Evolutionary conservation across 73 alveolate genomes (phyloP).

Genomic region (Breviolum minutum): DNA sequence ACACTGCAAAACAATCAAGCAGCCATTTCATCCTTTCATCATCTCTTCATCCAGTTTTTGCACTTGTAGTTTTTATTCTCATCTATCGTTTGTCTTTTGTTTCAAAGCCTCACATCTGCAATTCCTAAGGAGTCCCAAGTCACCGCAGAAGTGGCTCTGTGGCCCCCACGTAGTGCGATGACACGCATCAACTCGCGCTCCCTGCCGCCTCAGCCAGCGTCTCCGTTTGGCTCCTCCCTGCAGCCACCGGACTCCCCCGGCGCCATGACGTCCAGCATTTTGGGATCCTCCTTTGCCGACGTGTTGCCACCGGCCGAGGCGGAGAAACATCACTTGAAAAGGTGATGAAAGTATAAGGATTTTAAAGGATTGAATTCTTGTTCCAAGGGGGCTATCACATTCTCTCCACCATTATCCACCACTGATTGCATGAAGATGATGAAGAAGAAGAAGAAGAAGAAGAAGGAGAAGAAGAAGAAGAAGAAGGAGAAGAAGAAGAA

Average conservation of each 20-base stretch:
- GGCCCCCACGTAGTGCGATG: slow-evolving; percentile 45
- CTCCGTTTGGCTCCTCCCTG: neutral
- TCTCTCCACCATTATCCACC: neutral
- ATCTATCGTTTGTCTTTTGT: neutral
- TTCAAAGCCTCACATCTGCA: neutral
- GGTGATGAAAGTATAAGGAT: neutral
- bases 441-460: neutral
- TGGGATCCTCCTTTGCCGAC: neutral
- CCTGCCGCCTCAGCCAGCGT: neutral
- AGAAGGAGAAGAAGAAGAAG: neutral
- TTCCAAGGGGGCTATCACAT: neutral
- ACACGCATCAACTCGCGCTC: slow-evolving; percentile 33
- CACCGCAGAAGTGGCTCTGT: slow-evolving; percentile 8
- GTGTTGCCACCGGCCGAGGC: slow-evolving; percentile 8
- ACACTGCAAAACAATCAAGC: too few species aligned
- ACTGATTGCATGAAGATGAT: neutral
- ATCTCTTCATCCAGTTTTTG: neutral
- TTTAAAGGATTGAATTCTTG: neutral
- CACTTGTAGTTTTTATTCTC: neutral
- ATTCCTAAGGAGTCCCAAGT: neutral
- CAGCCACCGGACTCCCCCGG: slow-evolving; percentile 28
- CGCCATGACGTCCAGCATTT: slow-evolving; percentile 6
- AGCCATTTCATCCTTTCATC: neutral
- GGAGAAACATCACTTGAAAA: neutral
- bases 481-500: neutral